Percentiles rank a stretch among this genome's conserved stretches.
phyloP scores from a whole-genome alignment of 176 grass and related monocot species.

The Rhynchospora pubera region DNA sequence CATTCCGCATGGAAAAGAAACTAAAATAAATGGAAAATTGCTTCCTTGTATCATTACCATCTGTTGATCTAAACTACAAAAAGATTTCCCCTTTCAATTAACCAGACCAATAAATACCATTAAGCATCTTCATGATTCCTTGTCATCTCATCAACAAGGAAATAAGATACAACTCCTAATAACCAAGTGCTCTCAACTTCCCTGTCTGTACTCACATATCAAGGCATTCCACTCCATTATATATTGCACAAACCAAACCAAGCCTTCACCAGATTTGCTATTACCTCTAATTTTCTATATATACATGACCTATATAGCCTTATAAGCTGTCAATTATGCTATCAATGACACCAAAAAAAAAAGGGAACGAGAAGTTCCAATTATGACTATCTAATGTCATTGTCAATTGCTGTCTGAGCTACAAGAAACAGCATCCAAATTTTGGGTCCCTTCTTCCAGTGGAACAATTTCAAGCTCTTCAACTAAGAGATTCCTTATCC shows the following conservation, averaged over 20 bases:
- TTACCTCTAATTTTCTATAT: not conserved
- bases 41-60: too few species aligned
- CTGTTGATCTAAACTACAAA: too few species aligned
- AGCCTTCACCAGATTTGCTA: not conserved
- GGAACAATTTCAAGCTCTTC: conserved; percentile 42
- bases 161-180: not conserved
- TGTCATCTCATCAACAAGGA: not conserved
- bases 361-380: conserved; percentile 8
- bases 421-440: conserved; percentile 9
- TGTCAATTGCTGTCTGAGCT: conserved; percentile 21
- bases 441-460: conserved; percentile 24
- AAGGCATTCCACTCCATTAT: not conserved
- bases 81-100: not conserved
- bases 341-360: not conserved
- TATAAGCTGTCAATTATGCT: not conserved
- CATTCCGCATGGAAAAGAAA: too few species aligned
- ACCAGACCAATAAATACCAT: not conserved
- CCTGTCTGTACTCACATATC: not conserved
- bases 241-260: not conserved
- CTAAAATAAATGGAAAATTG: too few species aligned
- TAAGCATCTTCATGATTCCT: not conserved
- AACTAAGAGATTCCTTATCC: conserved; percentile 44
- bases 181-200: not conserved
- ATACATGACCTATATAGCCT: not conserved
- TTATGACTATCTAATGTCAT: not conserved